Percentiles rank a stretch among this genome's conserved stretches.
These are phyloP conservation scores for Monosporascus sp. DNA, from an alignment of 2,329 filamentous ascomycete genomes.

Conservation along the genomic window DNA sequence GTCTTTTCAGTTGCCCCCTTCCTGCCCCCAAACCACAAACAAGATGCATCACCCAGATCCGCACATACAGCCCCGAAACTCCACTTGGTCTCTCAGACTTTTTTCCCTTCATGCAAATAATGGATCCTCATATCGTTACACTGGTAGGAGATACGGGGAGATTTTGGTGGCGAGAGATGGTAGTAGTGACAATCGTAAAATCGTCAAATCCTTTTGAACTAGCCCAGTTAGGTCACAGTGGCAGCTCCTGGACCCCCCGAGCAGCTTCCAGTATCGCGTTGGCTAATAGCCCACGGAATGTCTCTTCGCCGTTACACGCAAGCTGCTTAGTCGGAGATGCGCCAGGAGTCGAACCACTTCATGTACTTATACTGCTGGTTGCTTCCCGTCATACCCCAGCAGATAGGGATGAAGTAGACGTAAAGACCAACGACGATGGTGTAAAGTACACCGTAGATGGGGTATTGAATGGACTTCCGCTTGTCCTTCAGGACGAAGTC, in stretches of 20 bases:
- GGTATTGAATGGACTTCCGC: constrained; percentile 57
- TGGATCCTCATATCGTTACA: constrained; percentile 19
- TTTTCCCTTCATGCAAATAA: constrained; percentile 14
- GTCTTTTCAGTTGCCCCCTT: neutral
- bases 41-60: constrained; percentile 9
- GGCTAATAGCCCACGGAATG: neutral
- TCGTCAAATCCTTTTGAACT: too few species aligned
- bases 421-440: constrained; percentile 72
- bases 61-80: constrained; percentile 16
- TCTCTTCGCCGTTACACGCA: neutral
- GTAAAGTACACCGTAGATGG: constrained; percentile 71
- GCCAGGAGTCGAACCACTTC: constrained; percentile 90
- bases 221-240: constrained; percentile 7
- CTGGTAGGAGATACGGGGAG: constrained; percentile 12
- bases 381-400: constrained; percentile 88
- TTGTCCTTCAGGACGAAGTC: constrained; percentile 76
- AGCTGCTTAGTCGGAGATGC: constrained; percentile 59
- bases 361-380: constrained; percentile 83
- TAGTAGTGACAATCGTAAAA: neutral
- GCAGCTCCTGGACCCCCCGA: neutral
- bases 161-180: constrained; percentile 4
- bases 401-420: constrained; percentile 85
- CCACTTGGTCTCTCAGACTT: constrained; percentile 10
- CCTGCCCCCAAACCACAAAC: neutral
- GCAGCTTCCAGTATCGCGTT: neutral